Evolutionary conservation across 805 yeast genomes (phyloP), one percentile per base, ranked within the genome.

Genomic region (Schwanniomyces polymorphus): DNA sequence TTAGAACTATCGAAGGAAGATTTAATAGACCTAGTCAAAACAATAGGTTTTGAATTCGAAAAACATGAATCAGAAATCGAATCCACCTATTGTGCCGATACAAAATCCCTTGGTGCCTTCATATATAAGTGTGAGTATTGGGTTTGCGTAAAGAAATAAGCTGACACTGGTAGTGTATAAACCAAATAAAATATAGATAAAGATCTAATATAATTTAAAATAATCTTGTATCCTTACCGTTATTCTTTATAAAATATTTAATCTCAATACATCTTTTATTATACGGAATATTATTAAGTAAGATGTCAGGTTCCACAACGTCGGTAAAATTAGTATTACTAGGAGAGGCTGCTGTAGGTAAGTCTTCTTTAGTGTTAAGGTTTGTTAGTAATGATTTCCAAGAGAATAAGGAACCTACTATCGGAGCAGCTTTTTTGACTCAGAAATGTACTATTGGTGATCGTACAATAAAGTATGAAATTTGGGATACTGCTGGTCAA

Each of bases 281-380:
- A 12, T 31, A 14, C 17, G 18, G 17, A 37, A 21, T 9, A 21
- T 7, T 21, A 37, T 62, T 63, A 67, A 58, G 61, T 43, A 57
- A n/a, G n/a, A n/a, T 57, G 39, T 64, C 67, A 3, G 56, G 51
- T 27, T 84, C 56, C 67, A 71, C 86, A 42, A 85, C 87, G 26
- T 80, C 91, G 12, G 96, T 92, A 46, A 92, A 92, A 68, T 78
- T 92, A 47, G 99, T 92, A 7, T 81, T 92, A 35, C 73, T 92
- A 40, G 99, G 99, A 26, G 99, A 92, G 64, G 97, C 97, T 0
- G 99, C 99, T 0, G 99, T 92, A 14, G 99, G 99, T 44, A 92
- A 92, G 64, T 89, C 97, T 4, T 89, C 97, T 5, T 77, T 92
- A 27, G 98, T 92, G 29, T 76, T 92, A 55, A 79, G 98, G 55